Conservation (phyloP, 768 basidiomycete species). For the Leccinum pellstonianum region DNA sequence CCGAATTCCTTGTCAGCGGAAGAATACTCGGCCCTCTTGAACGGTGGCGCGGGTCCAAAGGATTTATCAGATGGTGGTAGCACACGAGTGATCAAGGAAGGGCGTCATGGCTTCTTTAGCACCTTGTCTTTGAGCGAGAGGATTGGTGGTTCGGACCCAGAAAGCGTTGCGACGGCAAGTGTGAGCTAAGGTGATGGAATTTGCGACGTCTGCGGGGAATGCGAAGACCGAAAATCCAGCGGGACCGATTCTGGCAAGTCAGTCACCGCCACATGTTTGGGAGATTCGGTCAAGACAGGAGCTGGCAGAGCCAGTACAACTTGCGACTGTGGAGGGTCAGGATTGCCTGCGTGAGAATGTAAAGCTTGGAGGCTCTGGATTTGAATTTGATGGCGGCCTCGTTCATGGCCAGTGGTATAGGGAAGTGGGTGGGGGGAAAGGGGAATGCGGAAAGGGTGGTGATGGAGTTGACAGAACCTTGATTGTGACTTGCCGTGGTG, state of each 20-base stretch:
- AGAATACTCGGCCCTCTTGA: conserved; percentile 19
- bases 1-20: conserved; percentile 37
- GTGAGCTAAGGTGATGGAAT: background rate
- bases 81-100: conserved; percentile 19
- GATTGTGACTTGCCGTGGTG: conserved; percentile 15
- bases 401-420: conserved; percentile 47
- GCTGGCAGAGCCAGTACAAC: conserved; percentile 1
- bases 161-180: background rate
- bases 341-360: background rate
- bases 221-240: no score
- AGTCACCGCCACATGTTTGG: conserved; percentile 12
- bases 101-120: conserved; percentile 18
- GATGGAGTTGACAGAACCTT: conserved; percentile 45
- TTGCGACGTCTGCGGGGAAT: no score
- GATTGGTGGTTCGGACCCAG: background rate
- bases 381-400: conserved; percentile 27
- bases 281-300: conserved; percentile 21
- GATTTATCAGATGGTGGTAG: conserved; percentile 19
- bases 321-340: conserved; percentile 9
- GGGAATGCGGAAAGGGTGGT: conserved; percentile 58
- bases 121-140: background rate
- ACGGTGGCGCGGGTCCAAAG: conserved; percentile 16
- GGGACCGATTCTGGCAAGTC: background rate
- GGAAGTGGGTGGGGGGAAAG: conserved; percentile 68
- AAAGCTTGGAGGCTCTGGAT: conserved; percentile 19